Conservation (phyloP, 2,329 filamentous ascomycete species). For the Chaetomiaceae sp. region DNA sequence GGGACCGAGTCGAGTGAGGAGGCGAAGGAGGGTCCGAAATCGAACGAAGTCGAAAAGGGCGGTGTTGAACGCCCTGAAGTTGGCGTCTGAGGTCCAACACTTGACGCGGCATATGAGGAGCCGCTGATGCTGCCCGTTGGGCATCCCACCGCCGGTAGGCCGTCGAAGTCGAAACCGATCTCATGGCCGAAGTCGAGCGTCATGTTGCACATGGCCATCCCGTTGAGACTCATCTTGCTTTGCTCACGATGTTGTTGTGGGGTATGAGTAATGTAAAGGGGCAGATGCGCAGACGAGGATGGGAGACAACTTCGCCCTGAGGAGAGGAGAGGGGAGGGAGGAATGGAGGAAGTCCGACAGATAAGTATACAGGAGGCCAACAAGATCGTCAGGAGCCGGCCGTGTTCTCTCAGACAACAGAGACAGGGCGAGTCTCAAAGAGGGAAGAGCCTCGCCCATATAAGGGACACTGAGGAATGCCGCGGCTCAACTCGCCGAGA, state of each 20-base stretch:
- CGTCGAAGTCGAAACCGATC: constrained; percentile 24
- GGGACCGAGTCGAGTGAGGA: constrained; percentile 24
- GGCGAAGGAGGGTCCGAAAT: constrained; percentile 28
- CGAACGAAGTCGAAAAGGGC: constrained; percentile 12
- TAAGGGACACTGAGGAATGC: constrained; percentile 14
- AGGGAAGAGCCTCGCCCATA: constrained; percentile 19
- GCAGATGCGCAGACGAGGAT: constrained; percentile 1
- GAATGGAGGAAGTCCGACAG: constrained; percentile 16
- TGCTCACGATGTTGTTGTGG: neutral
- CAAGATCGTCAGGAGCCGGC: constrained; percentile 15
- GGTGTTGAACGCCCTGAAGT: constrained; percentile 33
- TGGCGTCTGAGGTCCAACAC: constrained; percentile 31
- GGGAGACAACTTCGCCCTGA: constrained; percentile 6
- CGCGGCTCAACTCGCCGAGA: constrained; percentile 13
- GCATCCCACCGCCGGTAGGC: constrained; percentile 21
- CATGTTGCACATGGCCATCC: constrained; percentile 16
- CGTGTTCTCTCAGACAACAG: constrained; percentile 17
- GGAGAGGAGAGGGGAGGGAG: constrained; percentile 6
- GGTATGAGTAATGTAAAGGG: neutral
- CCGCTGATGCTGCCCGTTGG: constrained; percentile 27
- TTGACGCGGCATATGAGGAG: constrained; percentile 30
- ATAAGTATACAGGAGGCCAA: constrained; percentile 18
- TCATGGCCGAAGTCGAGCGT: constrained; percentile 32
- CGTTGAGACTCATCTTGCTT: constrained; percentile 18
- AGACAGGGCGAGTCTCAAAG: constrained; percentile 13